Conservation (phyloP, 1,284 basidiomycete species). For the Erythrobasidium hasegawianum region DNA sequence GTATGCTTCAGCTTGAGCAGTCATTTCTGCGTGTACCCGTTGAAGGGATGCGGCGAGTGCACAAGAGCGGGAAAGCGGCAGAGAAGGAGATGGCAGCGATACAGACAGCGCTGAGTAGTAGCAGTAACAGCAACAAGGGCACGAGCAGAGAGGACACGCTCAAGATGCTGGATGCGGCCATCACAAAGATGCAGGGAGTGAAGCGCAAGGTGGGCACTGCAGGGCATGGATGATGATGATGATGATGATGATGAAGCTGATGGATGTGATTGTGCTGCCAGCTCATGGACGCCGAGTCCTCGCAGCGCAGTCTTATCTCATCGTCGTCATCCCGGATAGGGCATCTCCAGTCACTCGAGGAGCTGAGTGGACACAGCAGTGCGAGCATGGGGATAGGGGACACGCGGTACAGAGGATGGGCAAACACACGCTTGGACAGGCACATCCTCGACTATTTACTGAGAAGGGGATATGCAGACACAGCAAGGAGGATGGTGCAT, state of each 20-base stretch:
- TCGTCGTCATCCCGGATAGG: slow-evolving; percentile 17
- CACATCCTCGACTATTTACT: slow-evolving; percentile 92
- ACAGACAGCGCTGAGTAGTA: slow-evolving; percentile 48
- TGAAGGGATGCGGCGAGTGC: slow-evolving; percentile 78
- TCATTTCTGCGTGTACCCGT: slow-evolving; percentile 78
- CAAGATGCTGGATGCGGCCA: slow-evolving; percentile 67
- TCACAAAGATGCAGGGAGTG: slow-evolving; percentile 65
- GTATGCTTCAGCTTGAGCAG: slow-evolving; percentile 76
- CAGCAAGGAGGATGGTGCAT: slow-evolving; percentile 62
- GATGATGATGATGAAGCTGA: slow-evolving; percentile 10
- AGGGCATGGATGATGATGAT: too few relatives aligned
- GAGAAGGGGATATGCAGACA: slow-evolving; percentile 65
- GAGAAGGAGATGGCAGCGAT: slow-evolving; percentile 57
- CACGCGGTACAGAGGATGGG: slow-evolving; percentile 66
- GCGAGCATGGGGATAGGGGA: slow-evolving; percentile 51
- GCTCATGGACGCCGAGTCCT: slow-evolving; percentile 13
- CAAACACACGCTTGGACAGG: slow-evolving; percentile 72
- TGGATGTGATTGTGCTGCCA: slow-evolving; percentile 10
- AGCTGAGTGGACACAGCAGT: too few relatives aligned
- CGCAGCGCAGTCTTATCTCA: slow-evolving; percentile 4
- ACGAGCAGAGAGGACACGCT: slow-evolving; percentile 55
- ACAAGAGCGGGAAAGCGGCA: slow-evolving; percentile 66
- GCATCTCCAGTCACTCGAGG: slow-evolving; percentile 64
- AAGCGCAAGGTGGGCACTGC: slow-evolving; percentile 67
- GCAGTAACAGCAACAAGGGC: slow-evolving; percentile 42